A percentile compares a stretch with the other conserved stretches of the same genome.
Evolutionary conservation across 805 yeast species (phyloP).

Genomic region (Ascoidea rubescens): DNA sequence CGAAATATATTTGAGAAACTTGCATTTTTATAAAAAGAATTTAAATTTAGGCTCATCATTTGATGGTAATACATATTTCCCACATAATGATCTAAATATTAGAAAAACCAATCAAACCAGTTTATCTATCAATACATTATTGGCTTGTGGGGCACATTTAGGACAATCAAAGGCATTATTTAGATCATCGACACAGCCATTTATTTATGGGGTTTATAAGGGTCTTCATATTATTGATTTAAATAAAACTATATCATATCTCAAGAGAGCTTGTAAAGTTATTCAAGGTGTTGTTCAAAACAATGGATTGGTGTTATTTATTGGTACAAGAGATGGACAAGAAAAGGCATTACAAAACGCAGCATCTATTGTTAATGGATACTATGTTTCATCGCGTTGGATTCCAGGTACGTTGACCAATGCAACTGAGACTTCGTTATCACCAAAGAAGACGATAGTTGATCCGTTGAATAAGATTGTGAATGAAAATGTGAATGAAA

Average conservation of each 20-base stretch:
- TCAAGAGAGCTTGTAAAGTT: constrained; percentile 78
- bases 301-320: constrained; percentile 76
- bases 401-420: constrained; percentile 91
- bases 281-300: constrained; percentile 66
- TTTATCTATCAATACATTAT: constrained; percentile 48
- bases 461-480: constrained; percentile 26
- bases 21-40: constrained; percentile 39
- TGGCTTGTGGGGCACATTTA: constrained; percentile 90
- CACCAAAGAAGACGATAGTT: constrained; percentile 58
- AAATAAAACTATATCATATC: constrained; percentile 62
- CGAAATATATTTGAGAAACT: constrained; percentile 65
- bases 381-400: constrained; percentile 78
- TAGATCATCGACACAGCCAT: constrained; percentile 77
- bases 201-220: constrained; percentile 73
- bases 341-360: constrained; percentile 64
- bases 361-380: constrained; percentile 65
- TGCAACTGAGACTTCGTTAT: constrained; percentile 45
- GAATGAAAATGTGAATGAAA: constrained; percentile 55
- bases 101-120: constrained; percentile 29
- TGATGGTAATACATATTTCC: constrained; percentile 56
- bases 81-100: constrained; percentile 44
- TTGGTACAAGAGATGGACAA: constrained; percentile 77
- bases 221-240: constrained; percentile 88
- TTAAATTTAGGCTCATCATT: constrained; percentile 51
- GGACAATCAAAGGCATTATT: constrained; percentile 79